Conservation (phyloP, 129 eudicot species). For the Flaveria linearis region DNA sequence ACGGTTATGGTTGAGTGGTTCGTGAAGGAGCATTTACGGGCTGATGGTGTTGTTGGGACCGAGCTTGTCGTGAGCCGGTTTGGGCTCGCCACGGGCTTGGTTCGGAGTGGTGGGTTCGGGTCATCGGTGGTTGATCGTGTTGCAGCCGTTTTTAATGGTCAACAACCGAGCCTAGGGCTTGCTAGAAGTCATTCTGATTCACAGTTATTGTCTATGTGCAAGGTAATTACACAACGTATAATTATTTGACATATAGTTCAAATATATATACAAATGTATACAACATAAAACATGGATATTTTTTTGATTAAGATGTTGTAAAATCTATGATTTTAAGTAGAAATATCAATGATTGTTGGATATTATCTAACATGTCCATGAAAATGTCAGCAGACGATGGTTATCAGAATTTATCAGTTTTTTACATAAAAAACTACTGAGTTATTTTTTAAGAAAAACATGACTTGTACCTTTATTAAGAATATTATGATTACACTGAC, state of each 20-base stretch:
- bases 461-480: no score
- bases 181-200: conserved; percentile 45
- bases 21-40: conserved; percentile 78
- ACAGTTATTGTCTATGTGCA: conserved; percentile 54
- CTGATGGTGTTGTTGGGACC: conserved; percentile 72
- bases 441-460: no score
- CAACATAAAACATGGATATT: no score
- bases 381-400: no score
- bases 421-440: no score
- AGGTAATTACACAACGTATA: conserved; percentile 54
- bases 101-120: conserved; percentile 31
- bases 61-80: conserved; percentile 69
- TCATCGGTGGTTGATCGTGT: conserved; percentile 42
- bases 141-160: conserved; percentile 41
- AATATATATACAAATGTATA: no score
- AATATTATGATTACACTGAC: no score
- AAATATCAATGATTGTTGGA: no score
- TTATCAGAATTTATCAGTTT: no score
- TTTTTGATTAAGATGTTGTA: no score
- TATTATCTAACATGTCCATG: no score
- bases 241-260: background rate
- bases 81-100: conserved; percentile 77
- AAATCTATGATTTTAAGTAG: no score
- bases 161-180: conserved; percentile 58
- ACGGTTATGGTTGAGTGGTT: conserved; percentile 85